Evolutionary conservation across 192 early-diverging fungal species (phyloP).

Genomic region (Rhizophagus sp.): DNA sequence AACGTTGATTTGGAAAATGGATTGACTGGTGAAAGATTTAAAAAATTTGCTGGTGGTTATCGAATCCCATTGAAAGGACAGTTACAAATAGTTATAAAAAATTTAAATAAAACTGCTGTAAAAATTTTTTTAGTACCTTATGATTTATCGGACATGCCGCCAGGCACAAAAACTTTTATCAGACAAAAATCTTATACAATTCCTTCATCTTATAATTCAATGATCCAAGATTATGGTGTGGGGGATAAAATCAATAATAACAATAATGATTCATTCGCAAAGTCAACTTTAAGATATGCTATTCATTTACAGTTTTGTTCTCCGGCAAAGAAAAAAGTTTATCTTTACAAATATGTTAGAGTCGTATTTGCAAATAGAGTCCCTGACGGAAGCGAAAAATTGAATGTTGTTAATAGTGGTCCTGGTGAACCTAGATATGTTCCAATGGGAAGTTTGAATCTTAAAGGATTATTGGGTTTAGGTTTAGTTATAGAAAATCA

Average conservation of each 20-base stretch:
- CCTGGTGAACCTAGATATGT: slow-evolving; percentile 39
- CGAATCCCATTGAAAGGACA: slow-evolving; percentile 72
- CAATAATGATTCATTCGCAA: slow-evolving; percentile 24
- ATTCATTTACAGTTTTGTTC: slow-evolving; percentile 75
- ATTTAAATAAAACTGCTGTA: slow-evolving; percentile 72
- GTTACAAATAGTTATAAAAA: slow-evolving; percentile 81
- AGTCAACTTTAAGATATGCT: slow-evolving; percentile 62
- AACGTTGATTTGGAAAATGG: slow-evolving; percentile 63
- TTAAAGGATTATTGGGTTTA: background rate
- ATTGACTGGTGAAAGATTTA: slow-evolving; percentile 41
- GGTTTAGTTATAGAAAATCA: no score
- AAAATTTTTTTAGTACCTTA: slow-evolving; percentile 82
- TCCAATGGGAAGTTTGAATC: background rate
- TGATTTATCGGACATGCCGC: slow-evolving; percentile 75
- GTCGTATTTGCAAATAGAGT: slow-evolving; percentile 75
- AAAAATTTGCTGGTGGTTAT: slow-evolving; percentile 56
- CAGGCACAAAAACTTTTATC: slow-evolving; percentile 72
- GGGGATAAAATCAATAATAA: slow-evolving; percentile 28
- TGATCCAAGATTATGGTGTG: background rate
- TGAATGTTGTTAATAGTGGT: slow-evolving; percentile 61
- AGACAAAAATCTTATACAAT: slow-evolving; percentile 75
- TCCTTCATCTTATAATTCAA: slow-evolving; percentile 1
- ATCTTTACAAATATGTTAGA: slow-evolving; percentile 63
- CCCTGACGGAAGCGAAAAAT: slow-evolving; percentile 64
- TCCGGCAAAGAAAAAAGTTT: slow-evolving; percentile 56